These are phyloP conservation scores for Haplosporangium sp. DNA, from an alignment of 371 early-diverging fungal genomes.

Conservation along the genomic window DNA sequence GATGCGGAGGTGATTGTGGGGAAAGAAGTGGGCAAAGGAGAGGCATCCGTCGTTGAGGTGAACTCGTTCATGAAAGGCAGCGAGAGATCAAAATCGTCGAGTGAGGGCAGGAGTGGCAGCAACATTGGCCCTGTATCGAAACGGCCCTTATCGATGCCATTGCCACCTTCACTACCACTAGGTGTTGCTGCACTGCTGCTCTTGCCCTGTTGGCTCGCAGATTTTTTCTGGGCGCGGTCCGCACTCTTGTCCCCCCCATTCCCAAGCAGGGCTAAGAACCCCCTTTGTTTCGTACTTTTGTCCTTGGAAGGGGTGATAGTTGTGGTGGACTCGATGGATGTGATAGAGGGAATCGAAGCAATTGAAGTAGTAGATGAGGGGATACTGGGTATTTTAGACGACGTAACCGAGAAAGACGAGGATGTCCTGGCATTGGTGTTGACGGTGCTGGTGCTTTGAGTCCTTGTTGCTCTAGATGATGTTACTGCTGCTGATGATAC, in stretches of 20 bases:
- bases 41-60: background rate
- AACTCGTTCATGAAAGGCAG: constrained; percentile 29
- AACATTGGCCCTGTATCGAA: constrained; percentile 11
- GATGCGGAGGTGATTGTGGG: constrained; percentile 2
- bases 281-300: background rate
- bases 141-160: background rate
- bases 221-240: constrained; percentile 10
- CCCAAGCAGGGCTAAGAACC: background rate
- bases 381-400: constrained; percentile 22
- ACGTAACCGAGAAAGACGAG: constrained; percentile 6
- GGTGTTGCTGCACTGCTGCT: constrained; percentile 4
- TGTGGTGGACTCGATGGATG: constrained; percentile 26
- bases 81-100: constrained; percentile 33
- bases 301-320: constrained; percentile 22
- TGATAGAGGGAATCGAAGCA: constrained; percentile 28
- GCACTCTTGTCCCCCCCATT: background rate
- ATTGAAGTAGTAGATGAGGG: constrained; percentile 21
- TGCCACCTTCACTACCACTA: constrained; percentile 3
- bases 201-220: constrained; percentile 5
- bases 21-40: background rate
- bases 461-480: background rate
- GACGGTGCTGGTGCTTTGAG: constrained; percentile 7
- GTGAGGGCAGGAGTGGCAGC: constrained; percentile 27
- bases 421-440: constrained; percentile 18
- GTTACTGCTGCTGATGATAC: too few species aligned